Conservation (phyloP, 1,284 basidiomycete species). For the Sporisorium reilianum region DNA sequence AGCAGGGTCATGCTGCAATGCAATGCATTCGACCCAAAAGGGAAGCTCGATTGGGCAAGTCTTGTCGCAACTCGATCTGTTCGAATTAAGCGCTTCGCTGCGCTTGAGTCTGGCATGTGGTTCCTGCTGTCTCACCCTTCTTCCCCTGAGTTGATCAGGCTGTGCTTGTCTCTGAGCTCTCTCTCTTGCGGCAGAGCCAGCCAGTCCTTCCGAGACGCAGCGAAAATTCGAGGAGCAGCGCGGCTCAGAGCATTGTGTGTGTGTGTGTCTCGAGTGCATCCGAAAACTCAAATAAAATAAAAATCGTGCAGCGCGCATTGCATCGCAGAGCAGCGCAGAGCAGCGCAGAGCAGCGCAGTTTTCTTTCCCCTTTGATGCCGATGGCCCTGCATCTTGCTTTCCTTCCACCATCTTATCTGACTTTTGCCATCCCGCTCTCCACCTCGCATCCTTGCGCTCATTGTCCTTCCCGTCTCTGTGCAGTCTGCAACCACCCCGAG, state of each 20-base stretch:
- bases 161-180: no score
- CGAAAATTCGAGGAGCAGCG: not conserved
- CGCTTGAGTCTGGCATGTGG: not conserved
- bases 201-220: no score
- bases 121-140: no score
- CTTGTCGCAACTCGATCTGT: not conserved
- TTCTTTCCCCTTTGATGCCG: constrained; percentile 2
- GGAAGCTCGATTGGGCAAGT: not conserved
- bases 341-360: constrained; percentile 2
- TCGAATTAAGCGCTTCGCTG: not conserved
- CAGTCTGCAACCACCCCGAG: not conserved
- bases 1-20: not conserved
- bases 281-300: not conserved
- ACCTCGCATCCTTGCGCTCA: constrained; percentile 1
- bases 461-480: not conserved
- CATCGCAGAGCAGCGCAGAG: no score
- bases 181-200: no score
- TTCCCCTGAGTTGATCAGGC: no score
- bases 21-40: no score
- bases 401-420: constrained; percentile 20
- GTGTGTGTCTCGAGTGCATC: not conserved
- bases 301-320: not conserved
- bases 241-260: not conserved
- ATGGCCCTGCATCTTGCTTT: constrained; percentile 2
- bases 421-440: not conserved